Conservation (phyloP, 495 filamentous ascomycete genomes). For the Xanthoparmelia taractica region DNA sequence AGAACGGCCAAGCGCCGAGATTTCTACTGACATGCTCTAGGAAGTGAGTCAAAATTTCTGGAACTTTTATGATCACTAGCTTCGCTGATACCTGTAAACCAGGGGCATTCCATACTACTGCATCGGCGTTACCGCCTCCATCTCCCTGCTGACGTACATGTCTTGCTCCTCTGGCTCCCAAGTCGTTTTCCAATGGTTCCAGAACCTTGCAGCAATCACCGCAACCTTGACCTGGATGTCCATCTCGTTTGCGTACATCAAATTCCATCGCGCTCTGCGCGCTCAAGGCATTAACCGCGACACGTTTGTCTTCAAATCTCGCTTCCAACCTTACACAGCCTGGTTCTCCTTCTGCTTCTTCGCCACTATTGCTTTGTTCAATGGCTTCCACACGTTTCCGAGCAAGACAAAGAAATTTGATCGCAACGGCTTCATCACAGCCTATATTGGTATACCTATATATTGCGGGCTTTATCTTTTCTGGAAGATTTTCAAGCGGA, state of each 20-base stretch:
- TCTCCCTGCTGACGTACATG: conserved; percentile 47
- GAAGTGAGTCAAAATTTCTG: conserved; percentile 18
- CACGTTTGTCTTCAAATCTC: conserved; percentile 48
- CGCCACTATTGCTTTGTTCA: conserved; percentile 37
- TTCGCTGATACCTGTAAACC: not conserved
- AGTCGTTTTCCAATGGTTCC: conserved; percentile 55
- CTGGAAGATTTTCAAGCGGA: conserved; percentile 54
- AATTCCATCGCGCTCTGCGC: conserved; percentile 32
- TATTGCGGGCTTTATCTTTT: conserved; percentile 49
- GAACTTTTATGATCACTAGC: not conserved
- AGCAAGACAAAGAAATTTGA: conserved; percentile 36
- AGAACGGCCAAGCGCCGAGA: conserved; percentile 55
- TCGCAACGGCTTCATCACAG: conserved; percentile 46
- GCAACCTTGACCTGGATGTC: conserved; percentile 55
- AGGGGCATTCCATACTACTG: conserved; percentile 48
- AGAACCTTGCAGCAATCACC: conserved; percentile 50
- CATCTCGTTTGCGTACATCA: conserved; percentile 53
- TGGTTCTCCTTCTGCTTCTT: conserved; percentile 54
- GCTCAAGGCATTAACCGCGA: conserved; percentile 32
- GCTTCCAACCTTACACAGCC: conserved; percentile 54
- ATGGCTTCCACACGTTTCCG: conserved; percentile 33
- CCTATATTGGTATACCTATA: conserved; percentile 50
- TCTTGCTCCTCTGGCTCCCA: conserved; percentile 40
- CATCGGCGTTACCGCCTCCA: conserved; percentile 43
- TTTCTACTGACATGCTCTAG: conserved; percentile 48